These are phyloP conservation scores for Boeremia lycopersici DNA, from an alignment of 2,329 filamentous ascomycete species.

Conservation along the genomic window DNA sequence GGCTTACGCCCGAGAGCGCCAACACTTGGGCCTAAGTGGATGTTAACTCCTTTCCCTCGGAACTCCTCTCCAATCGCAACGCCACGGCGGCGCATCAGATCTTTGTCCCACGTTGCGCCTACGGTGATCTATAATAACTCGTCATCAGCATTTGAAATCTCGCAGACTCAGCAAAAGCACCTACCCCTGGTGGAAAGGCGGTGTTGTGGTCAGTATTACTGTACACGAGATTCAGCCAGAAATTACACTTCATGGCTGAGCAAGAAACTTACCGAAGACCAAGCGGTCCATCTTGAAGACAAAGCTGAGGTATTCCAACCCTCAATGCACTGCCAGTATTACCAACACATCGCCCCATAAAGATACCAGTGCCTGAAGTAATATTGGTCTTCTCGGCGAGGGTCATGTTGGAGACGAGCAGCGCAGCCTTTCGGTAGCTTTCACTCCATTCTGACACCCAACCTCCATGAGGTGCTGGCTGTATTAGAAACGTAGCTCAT, in stretches of 20 bases:
- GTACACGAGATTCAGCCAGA: neutral
- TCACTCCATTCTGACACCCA: conserved; percentile 72
- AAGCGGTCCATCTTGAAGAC: conserved; percentile 68
- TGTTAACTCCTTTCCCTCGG: conserved; percentile 73
- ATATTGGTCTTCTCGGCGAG: conserved; percentile 81
- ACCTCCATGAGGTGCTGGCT: conserved; percentile 67
- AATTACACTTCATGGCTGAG: neutral
- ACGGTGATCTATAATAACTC: conserved; percentile 53
- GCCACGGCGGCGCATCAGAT: conserved; percentile 70
- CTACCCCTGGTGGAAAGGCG: conserved; percentile 77
- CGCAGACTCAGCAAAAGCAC: neutral
- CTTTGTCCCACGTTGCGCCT: conserved; percentile 76
- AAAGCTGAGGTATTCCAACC: conserved; percentile 72
- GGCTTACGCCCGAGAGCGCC: conserved; percentile 70
- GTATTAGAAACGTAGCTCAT: neutral
- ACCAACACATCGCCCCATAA: conserved; percentile 74
- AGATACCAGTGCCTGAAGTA: conserved; percentile 72
- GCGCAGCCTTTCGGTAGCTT: conserved; percentile 72
- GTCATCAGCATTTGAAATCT: neutral
- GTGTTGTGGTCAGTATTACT: conserved; percentile 73
- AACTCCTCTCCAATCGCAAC: conserved; percentile 73
- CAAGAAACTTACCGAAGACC: conserved; percentile 60
- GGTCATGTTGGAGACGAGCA: conserved; percentile 75
- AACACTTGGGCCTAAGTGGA: conserved; percentile 73
- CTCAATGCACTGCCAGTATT: conserved; percentile 75